These are phyloP conservation scores for Rhizophora apiculata DNA, from an alignment of 345 rosid genomes.

Conservation along the genomic window DNA sequence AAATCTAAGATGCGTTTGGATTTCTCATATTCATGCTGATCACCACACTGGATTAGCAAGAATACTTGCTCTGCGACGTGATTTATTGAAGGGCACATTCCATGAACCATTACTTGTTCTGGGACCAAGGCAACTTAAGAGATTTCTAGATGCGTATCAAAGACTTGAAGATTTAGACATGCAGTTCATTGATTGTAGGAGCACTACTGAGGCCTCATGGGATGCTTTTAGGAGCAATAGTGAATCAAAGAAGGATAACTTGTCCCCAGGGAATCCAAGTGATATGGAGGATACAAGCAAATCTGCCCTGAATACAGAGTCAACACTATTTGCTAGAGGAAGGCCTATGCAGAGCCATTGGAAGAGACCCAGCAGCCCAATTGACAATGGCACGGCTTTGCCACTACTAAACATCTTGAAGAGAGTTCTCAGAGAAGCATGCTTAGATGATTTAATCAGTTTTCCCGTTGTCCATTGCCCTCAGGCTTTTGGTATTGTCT, in stretches of 20 bases:
- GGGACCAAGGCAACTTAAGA: slow-evolving; percentile 72
- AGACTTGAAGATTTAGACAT: slow-evolving; percentile 88
- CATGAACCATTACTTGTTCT: slow-evolving; percentile 81
- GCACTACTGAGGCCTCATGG: slow-evolving; percentile 61
- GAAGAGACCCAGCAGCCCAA: slow-evolving; percentile 49
- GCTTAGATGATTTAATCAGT: slow-evolving; percentile 63
- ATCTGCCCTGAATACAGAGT: slow-evolving; percentile 16
- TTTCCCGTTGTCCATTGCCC: slow-evolving; percentile 96
- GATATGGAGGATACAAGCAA: slow-evolving; percentile 10
- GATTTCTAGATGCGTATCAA: slow-evolving; percentile 81
- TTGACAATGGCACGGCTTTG: slow-evolving; percentile 40
- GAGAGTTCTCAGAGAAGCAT: slow-evolving; percentile 55
- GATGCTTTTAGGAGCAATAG: slow-evolving; percentile 37
- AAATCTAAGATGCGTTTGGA: slow-evolving; percentile 75
- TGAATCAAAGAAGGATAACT: slow-evolving; percentile 24
- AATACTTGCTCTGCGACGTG: slow-evolving; percentile 72
- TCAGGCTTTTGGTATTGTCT: slow-evolving; percentile 71
- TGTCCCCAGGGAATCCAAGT: slow-evolving; percentile 27
- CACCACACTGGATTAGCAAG: slow-evolving; percentile 89
- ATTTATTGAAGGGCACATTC: slow-evolving; percentile 54
- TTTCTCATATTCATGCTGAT: slow-evolving; percentile 96
- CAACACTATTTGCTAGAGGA: slow-evolving; percentile 58
- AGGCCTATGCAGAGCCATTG: slow-evolving; percentile 72
- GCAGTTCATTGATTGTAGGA: slow-evolving; percentile 84
- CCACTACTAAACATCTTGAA: slow-evolving; percentile 50